These are phyloP conservation scores for Teratosphaeria nubilosa DNA, from an alignment of 2,329 filamentous ascomycete species.

Conservation along the genomic window DNA sequence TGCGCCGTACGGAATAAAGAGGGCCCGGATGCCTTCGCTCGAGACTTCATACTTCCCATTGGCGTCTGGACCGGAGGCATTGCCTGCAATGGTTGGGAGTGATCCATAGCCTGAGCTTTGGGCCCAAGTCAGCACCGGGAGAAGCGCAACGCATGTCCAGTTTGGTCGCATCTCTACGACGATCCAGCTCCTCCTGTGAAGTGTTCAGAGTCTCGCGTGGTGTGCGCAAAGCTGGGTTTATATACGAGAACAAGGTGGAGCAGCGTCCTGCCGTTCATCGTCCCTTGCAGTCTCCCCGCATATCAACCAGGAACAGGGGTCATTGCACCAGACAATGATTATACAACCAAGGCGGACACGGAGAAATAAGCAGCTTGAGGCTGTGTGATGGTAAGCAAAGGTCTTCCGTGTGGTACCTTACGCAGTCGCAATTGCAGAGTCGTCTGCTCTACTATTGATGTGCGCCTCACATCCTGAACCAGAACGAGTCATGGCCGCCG, in stretches of 20 bases:
- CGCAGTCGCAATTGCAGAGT: no score
- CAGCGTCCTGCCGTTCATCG: background rate
- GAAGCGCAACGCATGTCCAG: background rate
- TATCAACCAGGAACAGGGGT: background rate
- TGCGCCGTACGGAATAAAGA: slow-evolving; percentile 66
- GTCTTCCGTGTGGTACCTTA: no score
- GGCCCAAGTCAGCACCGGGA: background rate
- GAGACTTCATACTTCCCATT: slow-evolving; percentile 60
- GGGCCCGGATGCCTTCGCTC: slow-evolving; percentile 54
- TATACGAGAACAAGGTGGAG: background rate
- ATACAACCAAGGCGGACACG: background rate
- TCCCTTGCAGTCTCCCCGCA: background rate
- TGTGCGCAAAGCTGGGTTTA: background rate
- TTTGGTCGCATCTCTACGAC: background rate
- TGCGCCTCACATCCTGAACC: no score
- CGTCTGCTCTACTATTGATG: no score
- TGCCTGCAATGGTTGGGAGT: background rate
- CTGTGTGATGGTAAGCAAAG: no score
- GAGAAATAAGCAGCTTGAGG: background rate
- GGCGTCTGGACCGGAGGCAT: slow-evolving; percentile 3
- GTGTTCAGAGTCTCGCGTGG: background rate
- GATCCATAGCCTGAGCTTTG: background rate
- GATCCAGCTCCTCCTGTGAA: background rate
- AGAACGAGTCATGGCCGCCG: no score
- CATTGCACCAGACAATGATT: background rate